Evolutionary conservation across 371 early-diverging fungal species (phyloP).

Genomic region (Fennellomyces sp.): DNA sequence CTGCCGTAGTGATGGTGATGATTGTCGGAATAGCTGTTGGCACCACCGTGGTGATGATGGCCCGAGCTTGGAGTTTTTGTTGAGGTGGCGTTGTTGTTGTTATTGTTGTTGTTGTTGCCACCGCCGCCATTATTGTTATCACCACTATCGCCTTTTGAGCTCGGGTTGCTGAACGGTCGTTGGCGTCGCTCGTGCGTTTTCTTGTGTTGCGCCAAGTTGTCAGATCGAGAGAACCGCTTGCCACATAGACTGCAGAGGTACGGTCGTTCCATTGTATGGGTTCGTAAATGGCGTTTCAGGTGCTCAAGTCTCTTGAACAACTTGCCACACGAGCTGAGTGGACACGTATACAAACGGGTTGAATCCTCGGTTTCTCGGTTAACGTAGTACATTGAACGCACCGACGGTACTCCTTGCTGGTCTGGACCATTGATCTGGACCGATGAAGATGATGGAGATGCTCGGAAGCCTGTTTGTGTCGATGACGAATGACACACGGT

Average conservation of each 20-base stretch:
- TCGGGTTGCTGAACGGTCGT: not conserved
- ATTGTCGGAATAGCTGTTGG: not conserved
- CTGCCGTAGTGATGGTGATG: not conserved
- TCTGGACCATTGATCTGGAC: not conserved
- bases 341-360: slow-evolving; percentile 21
- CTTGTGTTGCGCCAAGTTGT: slow-evolving; percentile 83
- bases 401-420: not conserved
- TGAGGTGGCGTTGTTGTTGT: not conserved
- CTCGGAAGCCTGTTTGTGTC: not conserved
- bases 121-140: not conserved
- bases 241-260: slow-evolving; percentile 75
- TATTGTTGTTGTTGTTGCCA: not conserved
- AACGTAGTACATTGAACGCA: not conserved
- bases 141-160: not conserved
- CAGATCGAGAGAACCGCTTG: slow-evolving; percentile 83
- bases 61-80: not conserved
- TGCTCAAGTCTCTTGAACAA: slow-evolving; percentile 85
- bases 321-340: slow-evolving; percentile 58
- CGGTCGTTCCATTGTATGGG: slow-evolving; percentile 63
- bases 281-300: slow-evolving; percentile 73
- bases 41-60: not conserved
- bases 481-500: slow-evolving; percentile 20
- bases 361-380: not conserved
- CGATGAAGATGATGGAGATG: not conserved
- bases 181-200: slow-evolving; percentile 67